Evolutionary conservation across 2,329 filamentous ascomycete species (phyloP).

Genomic region (Pseudogymnoascus sp.): DNA sequence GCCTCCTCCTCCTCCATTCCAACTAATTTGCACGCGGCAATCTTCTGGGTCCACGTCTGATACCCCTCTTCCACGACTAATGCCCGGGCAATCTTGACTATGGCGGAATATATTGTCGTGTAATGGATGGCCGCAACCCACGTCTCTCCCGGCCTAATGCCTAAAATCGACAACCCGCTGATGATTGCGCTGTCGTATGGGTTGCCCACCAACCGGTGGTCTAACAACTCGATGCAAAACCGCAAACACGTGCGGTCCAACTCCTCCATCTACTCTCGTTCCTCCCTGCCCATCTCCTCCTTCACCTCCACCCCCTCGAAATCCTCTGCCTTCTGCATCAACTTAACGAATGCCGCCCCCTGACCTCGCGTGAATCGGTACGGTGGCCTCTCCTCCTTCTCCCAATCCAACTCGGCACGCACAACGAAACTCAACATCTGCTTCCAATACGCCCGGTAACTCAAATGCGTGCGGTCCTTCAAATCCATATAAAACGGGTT

Average conservation of each 20-base stretch:
- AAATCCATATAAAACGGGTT: not conserved
- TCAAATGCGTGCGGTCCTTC: not conserved
- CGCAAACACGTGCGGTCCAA: not conserved
- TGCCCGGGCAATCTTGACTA: not conserved
- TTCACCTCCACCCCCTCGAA: not conserved
- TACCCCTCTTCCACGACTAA: not conserved
- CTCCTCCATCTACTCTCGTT: not conserved
- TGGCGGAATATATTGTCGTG: not conserved
- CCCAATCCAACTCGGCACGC: not conserved
- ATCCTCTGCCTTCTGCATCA: not conserved
- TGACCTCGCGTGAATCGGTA: not conserved
- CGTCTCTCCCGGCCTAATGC: not conserved
- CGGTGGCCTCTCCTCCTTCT: not conserved
- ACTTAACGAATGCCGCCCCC: not conserved
- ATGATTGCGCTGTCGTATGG: not conserved
- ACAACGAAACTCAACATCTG: conserved; percentile 2
- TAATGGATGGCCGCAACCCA: not conserved
- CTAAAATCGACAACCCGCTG: not conserved
- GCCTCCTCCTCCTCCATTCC: not conserved
- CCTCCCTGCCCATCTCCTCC: not conserved
- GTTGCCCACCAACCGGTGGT: not conserved
- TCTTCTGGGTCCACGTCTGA: not conserved
- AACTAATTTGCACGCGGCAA: not conserved
- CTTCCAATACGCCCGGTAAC: not conserved
- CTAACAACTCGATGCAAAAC: conserved; percentile 1